Base-by-base conservation (phyloP, 108 stramenopile genomes). In the Schizochytrium sp. region DNA sequence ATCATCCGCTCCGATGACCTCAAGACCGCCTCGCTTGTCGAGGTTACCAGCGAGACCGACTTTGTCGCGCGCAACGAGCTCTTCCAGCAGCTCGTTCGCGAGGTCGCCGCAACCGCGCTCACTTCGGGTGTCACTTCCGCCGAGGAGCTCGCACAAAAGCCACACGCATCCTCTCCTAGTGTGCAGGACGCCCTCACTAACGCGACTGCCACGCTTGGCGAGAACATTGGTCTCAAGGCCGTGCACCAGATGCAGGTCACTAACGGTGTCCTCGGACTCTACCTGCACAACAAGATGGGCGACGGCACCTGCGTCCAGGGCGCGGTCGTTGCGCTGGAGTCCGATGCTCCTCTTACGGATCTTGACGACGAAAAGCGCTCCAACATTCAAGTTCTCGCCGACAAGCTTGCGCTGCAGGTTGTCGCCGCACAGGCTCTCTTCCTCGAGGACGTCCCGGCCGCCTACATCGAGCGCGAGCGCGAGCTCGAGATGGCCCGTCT, bases 61-160 rank as follows among this genome's bases (percentile, higher is more conserved):
- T 94, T 94, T 60, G 94, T 94, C 6, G 92, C 92, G 14, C 59
- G 93, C 53, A 94, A 94, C 88, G 92, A 89, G 10, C 60, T 90
- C 58, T 94, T 94, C 90, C 93, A 94, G 90, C 44, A 23, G 48
- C 90, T 92, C 76, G 91, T 94, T 3, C 25, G 41, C 25, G 88
- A 72, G 44, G 89, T 92, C 25, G 69, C 88, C 43, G 59, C 41
- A 51, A 89, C 91, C 10, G 92, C 91, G n/a, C 89, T 93, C 21
- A 34, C 45, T 47, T 58, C 55, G n/a, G 55, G 23, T 53, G 58
- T 23, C 21, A 48, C 89, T 16, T 41, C 4, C 6, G 60, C 87
- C 88, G 88, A 43, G 57, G 43, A 4, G 87, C 28, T 34, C 59
- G 87, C 58, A 10, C 16, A 19, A 21, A 8, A 19, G 44, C 23